Base-by-base conservation (phyloP, 345 rosid genomes). In the Brassica juncea region DNA sequence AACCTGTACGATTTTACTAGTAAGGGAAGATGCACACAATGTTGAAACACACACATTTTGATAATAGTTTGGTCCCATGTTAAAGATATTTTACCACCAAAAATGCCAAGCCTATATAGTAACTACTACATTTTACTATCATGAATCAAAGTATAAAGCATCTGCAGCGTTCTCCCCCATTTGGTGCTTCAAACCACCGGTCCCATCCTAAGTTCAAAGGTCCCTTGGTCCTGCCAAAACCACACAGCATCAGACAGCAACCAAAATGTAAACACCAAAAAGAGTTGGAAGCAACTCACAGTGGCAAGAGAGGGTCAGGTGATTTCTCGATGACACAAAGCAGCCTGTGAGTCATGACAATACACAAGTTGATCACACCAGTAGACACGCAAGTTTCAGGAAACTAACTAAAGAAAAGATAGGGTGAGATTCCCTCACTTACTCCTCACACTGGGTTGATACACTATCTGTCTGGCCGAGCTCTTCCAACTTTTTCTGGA, bases 141-240 rank as follows among this genome's bases (percentile, higher is more conserved):
- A n/a, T 2, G 69, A 57, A 58, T 72, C 85, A 91, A 66, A 91
- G 92, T 72, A 91, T 87, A 65, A 78, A 73, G 76, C 97, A 91
- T 77, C 80, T 76, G 86, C 92, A 91, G 52, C 88, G 91, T 72
- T 77, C 83, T 28, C 88, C 79, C 60, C 89, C 89, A 67, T 84
- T 89, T 0, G 90, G 88, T 76, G 91, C 84, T 82, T 91, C 91
- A 81, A 91, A 91, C 94, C 97, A 91, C 70, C 90, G 80, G 58
- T 91, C 97, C 91, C 97, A 91, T 64, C 57, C 57, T 9, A 86
- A 82, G 82, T 89, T 82, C 49, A 82, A 49, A 63, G 90, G 89
- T 58, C 91, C 94, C 70, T 27, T 86, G 60, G 91, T 91, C 85
- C 97, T 91, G 94, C 49, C 66, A 73, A 1, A 10, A 57, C 25